Base-by-base conservation (phyloP, 1,139 yeast species). In the Nematodospora anomalae region DNA sequence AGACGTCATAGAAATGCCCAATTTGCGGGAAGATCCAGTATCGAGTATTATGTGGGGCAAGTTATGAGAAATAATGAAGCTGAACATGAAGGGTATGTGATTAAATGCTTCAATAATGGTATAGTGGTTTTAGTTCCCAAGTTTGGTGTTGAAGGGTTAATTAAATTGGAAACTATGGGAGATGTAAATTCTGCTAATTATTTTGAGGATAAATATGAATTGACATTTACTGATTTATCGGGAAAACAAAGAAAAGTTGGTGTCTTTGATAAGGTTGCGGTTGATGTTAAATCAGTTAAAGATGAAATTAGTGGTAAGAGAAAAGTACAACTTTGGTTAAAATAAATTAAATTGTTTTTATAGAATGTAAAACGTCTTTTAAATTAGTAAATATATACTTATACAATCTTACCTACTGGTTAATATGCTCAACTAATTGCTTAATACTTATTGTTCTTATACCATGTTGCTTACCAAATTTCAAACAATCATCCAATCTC, bases 31-130 rank as follows among this genome's bases (percentile, higher is more conserved):
- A 78, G 99, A 55, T 96, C 98, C 23, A 86, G 96, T 58, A 88
- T 94, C 46, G 98, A 94, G 58, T 94, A 92, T 62, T 92, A 88
- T 54, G 98, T 94, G 31, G 98, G 98, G 10, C 98, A 94, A 65
- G 97, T 90, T 24, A 84, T 94, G 84, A 85, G 89, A 58, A 81
- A 80, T 53, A 77, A 79, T 46, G 84, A 83, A 44, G 64, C 79
- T 25, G 67, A 67, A 25, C 96, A 89, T 57, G 94, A 89, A 48
- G 98, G 97, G 6, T 90, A 88, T 52, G 83, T 90, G 26, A 89
- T 90, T 52, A 87, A 88, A 58, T 92, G 94, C 29, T 90, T 92
- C 60, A 83, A 88, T 46, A 94, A 94, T 58, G 99, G 98, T 62
- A 79, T 94, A 44, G 97, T 90, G 24, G 95, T 92, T 4, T 67